Base-by-base conservation (phyloP, 331 rosid species). In the Acacia pycnantha region DNA sequence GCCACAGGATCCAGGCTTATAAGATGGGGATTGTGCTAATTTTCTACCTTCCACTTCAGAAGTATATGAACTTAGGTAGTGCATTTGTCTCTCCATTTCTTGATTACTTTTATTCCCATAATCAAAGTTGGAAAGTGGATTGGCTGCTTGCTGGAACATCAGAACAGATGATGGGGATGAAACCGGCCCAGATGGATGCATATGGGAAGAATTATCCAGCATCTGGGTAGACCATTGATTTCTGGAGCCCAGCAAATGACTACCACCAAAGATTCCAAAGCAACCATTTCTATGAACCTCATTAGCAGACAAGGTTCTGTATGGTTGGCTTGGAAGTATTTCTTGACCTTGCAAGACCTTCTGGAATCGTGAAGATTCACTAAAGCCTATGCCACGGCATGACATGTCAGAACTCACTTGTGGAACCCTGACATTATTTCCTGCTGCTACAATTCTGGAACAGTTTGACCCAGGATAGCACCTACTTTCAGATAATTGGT, bases 311-410 rank as follows among this genome's bases (percentile, higher is more conserved):
- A 87, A 85, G 82, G 88, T 84, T 85, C 90, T 88, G 81, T 86
- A 90, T 35, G 91, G 91, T 74, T 91, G 84, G 83, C 92, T 87
- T 56, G 97, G 93, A 83, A 89, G 82, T 81, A 94, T 92, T 96
- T 96, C 99, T 96, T 96, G 99, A 96, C 99, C 98, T 96, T 96
- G 99, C 98, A 96, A 96, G 99, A 96, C 99, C 98, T 92, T 94
- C 74, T 85, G 97, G 94, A 91, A 96, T 88, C 90, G 85, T 76
- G 86, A 79, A 53, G 99, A 91, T 88, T 94, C 98, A 75, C 94
- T 82, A 84, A 91, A 93, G 97, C 92, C 92, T 79, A 72, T 83
- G 85, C 91, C 90, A 74, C 84, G 87, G 65, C 87, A 68, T 93
- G 91, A 76, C 77, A 88, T 77, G 82, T 90, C 94, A 82, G 98